phyloP scores from a whole-genome alignment of 1,284 basidiomycete genomes.

The Pseudozyma pruni region DNA sequence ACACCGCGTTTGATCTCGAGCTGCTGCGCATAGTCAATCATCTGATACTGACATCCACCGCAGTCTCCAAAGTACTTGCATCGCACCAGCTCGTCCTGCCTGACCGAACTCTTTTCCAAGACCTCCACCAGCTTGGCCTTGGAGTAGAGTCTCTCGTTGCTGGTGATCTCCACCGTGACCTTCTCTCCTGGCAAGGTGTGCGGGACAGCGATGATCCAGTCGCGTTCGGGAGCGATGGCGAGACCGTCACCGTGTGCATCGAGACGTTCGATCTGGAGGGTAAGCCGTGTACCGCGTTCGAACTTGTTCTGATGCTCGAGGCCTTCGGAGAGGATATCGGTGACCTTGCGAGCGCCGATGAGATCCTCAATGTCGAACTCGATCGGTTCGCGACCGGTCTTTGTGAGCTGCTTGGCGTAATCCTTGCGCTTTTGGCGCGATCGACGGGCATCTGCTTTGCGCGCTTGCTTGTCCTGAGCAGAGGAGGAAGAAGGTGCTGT shows the following conservation, averaged over 20 bases:
- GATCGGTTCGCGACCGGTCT: slow-evolving; percentile 64
- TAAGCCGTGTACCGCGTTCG: slow-evolving; percentile 50
- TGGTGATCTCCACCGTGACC: slow-evolving; percentile 49
- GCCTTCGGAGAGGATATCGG: slow-evolving; percentile 50
- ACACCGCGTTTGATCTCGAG: slow-evolving; percentile 86
- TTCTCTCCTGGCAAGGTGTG: slow-evolving; percentile 59
- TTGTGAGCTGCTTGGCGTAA: slow-evolving; percentile 54
- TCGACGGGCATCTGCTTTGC: slow-evolving; percentile 47
- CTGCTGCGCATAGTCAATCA: slow-evolving; percentile 85
- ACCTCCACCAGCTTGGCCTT: slow-evolving; percentile 55
- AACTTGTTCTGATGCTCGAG: slow-evolving; percentile 53
- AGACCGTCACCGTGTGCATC: slow-evolving; percentile 65
- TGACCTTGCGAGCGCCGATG: slow-evolving; percentile 51
- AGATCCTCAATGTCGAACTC: slow-evolving; percentile 62
- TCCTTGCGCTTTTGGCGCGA: slow-evolving; percentile 58
- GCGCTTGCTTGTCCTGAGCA: slow-evolving; percentile 33
- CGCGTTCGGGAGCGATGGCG: slow-evolving; percentile 49
- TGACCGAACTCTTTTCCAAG: slow-evolving; percentile 23
- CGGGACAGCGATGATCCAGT: slow-evolving; percentile 63
- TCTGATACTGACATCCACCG: slow-evolving; percentile 67
- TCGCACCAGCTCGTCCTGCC: slow-evolving; percentile 50
- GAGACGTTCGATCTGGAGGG: slow-evolving; percentile 54
- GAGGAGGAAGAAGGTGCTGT: not conserved
- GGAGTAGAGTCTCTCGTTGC: slow-evolving; percentile 58
- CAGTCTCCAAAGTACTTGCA: slow-evolving; percentile 66